Evolutionary conservation across 2,329 filamentous ascomycete species (phyloP).

Genomic region (Rhinocladiella similis): DNA sequence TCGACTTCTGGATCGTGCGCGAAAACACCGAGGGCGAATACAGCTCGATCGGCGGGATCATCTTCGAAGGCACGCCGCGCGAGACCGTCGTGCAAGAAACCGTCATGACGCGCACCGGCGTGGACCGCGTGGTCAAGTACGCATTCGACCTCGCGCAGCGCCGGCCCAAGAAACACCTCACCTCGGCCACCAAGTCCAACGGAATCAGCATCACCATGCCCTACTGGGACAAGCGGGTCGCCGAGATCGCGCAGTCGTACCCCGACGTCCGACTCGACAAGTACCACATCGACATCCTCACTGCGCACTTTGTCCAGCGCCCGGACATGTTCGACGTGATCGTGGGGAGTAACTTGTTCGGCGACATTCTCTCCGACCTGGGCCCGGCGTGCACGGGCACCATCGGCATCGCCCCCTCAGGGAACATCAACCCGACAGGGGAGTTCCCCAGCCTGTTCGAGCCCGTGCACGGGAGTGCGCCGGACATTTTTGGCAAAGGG

Average conservation of each 20-base stretch:
- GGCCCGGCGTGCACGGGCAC: conserved; percentile 97
- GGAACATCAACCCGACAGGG: conserved; percentile 74
- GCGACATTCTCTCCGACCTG: conserved; percentile 99
- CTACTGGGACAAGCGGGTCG: conserved; percentile 34
- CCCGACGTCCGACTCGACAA: conserved; percentile 92
- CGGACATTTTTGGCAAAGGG: conserved; percentile 93
- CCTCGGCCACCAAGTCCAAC: conserved; percentile 99
- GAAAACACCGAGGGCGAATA: conserved; percentile 99
- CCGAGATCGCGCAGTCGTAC: conserved; percentile 88
- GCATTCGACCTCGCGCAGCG: conserved; percentile 96
- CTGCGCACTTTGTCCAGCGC: conserved; percentile 97
- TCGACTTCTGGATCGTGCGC: conserved; percentile 71
- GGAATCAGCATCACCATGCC: conserved; percentile 93
- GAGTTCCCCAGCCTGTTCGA: conserved; percentile 99
- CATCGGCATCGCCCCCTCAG: conserved; percentile 93
- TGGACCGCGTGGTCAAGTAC: conserved; percentile 91
- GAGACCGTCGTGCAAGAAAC: conserved; percentile 97
- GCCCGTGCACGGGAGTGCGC: conserved; percentile 95
- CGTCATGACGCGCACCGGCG: conserved; percentile 88
- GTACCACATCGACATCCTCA: conserved; percentile 98
- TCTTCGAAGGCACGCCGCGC: conserved; percentile 28
- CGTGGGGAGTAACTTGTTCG: conserved; percentile 96
- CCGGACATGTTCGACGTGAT: conserved; percentile 95
- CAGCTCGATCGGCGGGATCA: conserved; percentile 68
- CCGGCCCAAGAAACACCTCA: conserved; percentile 95